phyloP scores from a whole-genome alignment of 768 basidiomycete species.

The Calocybe indica region DNA sequence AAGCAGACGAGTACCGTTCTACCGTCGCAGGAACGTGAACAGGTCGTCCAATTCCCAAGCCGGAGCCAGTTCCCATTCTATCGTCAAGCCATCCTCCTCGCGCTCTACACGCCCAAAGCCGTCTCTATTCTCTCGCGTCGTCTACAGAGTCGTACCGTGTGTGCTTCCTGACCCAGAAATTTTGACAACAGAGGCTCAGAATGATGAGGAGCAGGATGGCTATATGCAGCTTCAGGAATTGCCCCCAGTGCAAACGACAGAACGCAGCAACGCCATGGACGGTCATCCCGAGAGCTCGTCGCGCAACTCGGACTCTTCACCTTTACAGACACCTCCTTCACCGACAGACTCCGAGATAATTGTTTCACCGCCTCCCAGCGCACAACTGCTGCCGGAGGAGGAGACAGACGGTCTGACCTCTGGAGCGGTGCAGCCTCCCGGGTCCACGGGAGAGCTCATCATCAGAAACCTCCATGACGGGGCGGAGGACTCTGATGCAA shows the following conservation, averaged over 20 bases:
- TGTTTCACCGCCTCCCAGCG: conserved; percentile 27
- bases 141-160: conserved; percentile 30
- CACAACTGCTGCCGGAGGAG: conserved; percentile 42
- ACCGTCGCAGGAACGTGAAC: conserved; percentile 32
- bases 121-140: conserved; percentile 26
- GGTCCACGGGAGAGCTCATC: conserved; percentile 48
- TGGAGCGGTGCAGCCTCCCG: conserved; percentile 86
- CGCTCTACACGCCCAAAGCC: conserved; percentile 10
- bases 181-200: conserved; percentile 2
- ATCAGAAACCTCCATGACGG: conserved; percentile 35
- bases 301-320: neutral
- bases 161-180: conserved; percentile 18
- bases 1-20: conserved; percentile 34
- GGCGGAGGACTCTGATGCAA: conserved; percentile 57
- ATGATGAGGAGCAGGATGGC: conserved; percentile 13
- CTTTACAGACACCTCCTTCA: conserved; percentile 17
- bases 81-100: conserved; percentile 19
- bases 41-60: conserved; percentile 30
- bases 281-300: too few species aligned
- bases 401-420: conserved; percentile 86
- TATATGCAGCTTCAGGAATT: neutral
- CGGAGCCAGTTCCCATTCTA: conserved; percentile 23
- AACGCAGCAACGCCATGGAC: neutral
- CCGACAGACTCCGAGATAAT: conserved; percentile 24
- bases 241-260: neutral